Evolutionary conservation across 1,284 basidiomycete genomes (phyloP).

Genomic region (Microbotryomycetes sp.): DNA sequence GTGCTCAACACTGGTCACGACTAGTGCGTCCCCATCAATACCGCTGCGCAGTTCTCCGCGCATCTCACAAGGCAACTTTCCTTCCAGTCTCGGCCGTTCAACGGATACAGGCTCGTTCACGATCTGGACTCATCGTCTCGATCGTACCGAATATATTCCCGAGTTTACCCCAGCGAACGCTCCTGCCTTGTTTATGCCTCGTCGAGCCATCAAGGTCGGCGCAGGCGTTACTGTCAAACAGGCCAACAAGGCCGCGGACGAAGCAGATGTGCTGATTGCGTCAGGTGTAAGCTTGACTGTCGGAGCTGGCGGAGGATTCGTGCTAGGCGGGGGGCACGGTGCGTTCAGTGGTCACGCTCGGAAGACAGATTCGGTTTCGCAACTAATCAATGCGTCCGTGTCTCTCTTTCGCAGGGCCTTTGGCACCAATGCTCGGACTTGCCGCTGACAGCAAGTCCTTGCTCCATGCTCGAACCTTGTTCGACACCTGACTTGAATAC

Average conservation of each 20-base stretch:
- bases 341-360: too few relatives aligned
- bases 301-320: conserved; percentile 8
- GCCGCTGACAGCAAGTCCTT: conserved; percentile 12
- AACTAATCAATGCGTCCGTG: too few relatives aligned
- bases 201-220: background rate
- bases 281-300: conserved; percentile 11
- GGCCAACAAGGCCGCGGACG: conserved; percentile 12
- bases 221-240: conserved; percentile 4
- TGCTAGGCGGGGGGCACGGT: conserved; percentile 15
- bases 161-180: conserved; percentile 8
- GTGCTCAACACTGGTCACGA: conserved; percentile 23
- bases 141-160: background rate
- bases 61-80: background rate
- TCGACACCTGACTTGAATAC: background rate
- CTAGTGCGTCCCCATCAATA: background rate
- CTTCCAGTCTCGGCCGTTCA: conserved; percentile 8
- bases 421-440: conserved; percentile 6
- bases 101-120: conserved; percentile 10
- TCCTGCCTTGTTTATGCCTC: background rate
- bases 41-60: background rate
- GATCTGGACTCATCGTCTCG: conserved; percentile 11
- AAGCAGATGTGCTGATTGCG: conserved; percentile 6
- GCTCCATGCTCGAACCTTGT: background rate
- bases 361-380: too few relatives aligned
- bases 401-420: background rate